phyloP scores from a whole-genome alignment of 225 moss, liverwort and hornwort genomes.

The Physcomitrellopsis africana region DNA sequence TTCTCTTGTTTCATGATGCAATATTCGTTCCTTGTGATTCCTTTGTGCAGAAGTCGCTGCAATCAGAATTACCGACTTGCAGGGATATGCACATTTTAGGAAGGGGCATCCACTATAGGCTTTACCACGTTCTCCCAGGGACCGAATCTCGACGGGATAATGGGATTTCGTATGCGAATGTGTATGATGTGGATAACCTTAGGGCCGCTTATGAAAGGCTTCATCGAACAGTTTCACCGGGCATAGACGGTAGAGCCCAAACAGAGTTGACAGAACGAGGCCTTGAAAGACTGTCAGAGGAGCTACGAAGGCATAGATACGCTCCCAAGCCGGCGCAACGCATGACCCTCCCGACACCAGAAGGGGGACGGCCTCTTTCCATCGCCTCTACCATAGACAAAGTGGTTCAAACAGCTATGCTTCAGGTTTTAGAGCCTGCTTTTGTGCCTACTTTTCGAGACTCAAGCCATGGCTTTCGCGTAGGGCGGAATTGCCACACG shows the following conservation, averaged over 20 bases:
- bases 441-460: conserved; percentile 53
- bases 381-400: conserved; percentile 63
- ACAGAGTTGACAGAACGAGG: conserved; percentile 64
- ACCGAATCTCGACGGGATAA: neutral
- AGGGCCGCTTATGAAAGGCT: conserved; percentile 46
- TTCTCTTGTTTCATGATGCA: neutral
- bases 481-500: conserved; percentile 52
- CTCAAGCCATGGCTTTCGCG: conserved; percentile 60
- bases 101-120: conserved; percentile 8
- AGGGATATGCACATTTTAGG: conserved; percentile 5
- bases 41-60: conserved; percentile 32
- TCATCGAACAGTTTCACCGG: conserved; percentile 57
- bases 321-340: conserved; percentile 62
- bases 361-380: conserved; percentile 58
- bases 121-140: conserved; percentile 31
- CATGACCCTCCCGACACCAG: conserved; percentile 50
- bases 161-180: conserved; percentile 40
- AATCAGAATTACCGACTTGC: conserved; percentile 6
- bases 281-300: conserved; percentile 53
- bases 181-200: conserved; percentile 51
- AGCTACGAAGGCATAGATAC: conserved; percentile 55
- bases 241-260: conserved; percentile 64
- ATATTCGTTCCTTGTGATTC: conserved; percentile 17
- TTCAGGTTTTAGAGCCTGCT: conserved; percentile 41
- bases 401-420: conserved; percentile 56